phyloP scores from a whole-genome alignment of 2,329 filamentous ascomycete species.

The Neofusicoccum parvum region DNA sequence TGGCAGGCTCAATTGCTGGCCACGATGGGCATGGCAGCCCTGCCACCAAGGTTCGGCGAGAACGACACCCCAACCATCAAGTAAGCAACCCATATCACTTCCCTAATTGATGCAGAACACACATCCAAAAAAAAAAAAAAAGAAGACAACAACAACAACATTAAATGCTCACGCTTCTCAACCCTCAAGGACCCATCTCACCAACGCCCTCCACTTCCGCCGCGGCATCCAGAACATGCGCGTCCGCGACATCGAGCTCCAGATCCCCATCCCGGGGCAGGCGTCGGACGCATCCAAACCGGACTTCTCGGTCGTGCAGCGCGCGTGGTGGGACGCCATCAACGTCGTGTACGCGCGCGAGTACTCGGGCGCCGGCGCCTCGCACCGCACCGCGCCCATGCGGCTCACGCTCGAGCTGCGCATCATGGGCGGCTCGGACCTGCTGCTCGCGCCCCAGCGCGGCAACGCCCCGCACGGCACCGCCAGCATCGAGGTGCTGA shows the following conservation, averaged over 20 bases:
- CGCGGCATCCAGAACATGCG: conserved; percentile 51
- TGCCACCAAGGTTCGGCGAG: conserved; percentile 32
- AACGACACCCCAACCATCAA: conserved; percentile 34
- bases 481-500: conserved; percentile 48
- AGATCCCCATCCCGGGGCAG: conserved; percentile 47
- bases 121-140: too few relatives aligned
- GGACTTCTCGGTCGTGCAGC: conserved; percentile 48
- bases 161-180: too few relatives aligned
- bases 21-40: conserved; percentile 30
- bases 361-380: neutral
- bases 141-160: too few relatives aligned
- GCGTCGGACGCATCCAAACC: conserved; percentile 35
- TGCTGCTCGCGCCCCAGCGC: too few relatives aligned
- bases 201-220: conserved; percentile 53
- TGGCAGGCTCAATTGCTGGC: conserved; percentile 43
- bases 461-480: conserved; percentile 33
- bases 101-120: neutral
- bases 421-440: too few relatives aligned
- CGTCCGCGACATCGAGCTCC: conserved; percentile 49
- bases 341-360: conserved; percentile 41
- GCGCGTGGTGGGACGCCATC: conserved; percentile 56
- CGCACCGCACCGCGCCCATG: conserved; percentile 34
- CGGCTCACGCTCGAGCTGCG: conserved; percentile 34
- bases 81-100: neutral
- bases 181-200: conserved; percentile 36